These are phyloP conservation scores for Mycena epipterygia DNA, from an alignment of 768 basidiomycete species.

Conservation along the genomic window DNA sequence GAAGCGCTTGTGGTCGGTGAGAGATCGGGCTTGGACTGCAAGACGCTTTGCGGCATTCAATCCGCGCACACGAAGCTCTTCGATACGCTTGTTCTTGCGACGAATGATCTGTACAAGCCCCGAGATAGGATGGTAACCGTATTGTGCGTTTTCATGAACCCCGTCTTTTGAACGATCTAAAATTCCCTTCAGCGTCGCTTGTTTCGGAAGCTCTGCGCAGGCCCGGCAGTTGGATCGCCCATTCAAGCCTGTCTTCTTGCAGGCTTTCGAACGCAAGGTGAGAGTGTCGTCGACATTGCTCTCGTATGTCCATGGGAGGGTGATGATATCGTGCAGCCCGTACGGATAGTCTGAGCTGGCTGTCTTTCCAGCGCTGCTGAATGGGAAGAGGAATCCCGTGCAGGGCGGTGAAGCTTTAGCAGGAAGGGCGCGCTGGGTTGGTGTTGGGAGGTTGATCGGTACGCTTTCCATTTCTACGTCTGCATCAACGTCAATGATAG, in stretches of 20 bases:
- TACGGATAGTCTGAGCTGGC: not conserved
- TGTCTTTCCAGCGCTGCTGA: not conserved
- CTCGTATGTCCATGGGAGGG: not conserved
- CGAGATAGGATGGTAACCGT: not conserved
- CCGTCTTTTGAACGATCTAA: constrained; percentile 4
- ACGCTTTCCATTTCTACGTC: not conserved
- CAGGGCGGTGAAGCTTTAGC: not conserved
- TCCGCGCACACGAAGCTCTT: constrained; percentile 6
- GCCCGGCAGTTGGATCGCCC: not conserved
- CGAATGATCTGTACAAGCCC: not conserved
- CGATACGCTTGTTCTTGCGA: not conserved
- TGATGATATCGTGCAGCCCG: not conserved
- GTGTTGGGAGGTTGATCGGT: not conserved
- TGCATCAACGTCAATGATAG: not conserved
- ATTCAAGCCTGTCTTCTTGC: not conserved
- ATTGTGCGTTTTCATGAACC: not conserved
- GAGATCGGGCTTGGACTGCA: not conserved
- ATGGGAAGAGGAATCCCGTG: not conserved
- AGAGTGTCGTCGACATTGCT: not conserved
- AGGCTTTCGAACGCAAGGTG: not conserved
- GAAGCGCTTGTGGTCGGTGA: constrained; percentile 2
- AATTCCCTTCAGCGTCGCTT: constrained; percentile 4
- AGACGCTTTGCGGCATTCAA: not conserved
- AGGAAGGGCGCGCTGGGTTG: too few relatives aligned
- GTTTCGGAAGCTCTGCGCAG: not conserved